Percentiles rank a stretch among this genome's conserved stretches.
phyloP scores from a whole-genome alignment of 768 basidiomycete species.

The Tylopilus vinaceipallidus region DNA sequence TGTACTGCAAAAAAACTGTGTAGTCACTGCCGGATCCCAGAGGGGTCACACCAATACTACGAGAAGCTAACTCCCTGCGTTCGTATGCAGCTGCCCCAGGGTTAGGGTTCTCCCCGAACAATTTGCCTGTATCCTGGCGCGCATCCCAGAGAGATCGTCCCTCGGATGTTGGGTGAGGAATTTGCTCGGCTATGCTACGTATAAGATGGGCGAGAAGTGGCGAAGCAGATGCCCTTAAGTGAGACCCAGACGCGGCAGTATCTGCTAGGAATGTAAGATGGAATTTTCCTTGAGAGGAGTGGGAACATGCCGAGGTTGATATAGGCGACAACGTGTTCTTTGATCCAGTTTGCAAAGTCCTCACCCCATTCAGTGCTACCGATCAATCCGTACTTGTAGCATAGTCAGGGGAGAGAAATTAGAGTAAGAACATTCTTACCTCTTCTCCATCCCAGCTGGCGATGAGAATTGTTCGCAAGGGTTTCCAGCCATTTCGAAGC shows the following conservation, averaged over 20 bases:
- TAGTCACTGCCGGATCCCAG: conserved; percentile 91
- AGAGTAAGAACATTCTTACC: conserved; percentile 30
- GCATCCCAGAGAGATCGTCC: conserved; percentile 81
- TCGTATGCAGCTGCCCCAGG: conserved; percentile 29
- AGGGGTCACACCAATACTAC: conserved; percentile 46
- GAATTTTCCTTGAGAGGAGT: conserved; percentile 26
- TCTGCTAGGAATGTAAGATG: conserved; percentile 38
- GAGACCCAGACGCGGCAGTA: conserved; percentile 52
- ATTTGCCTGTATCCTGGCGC: conserved; percentile 46
- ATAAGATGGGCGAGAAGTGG: conserved; percentile 84
- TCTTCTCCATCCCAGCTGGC: conserved; percentile 83
- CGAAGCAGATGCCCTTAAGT: conserved; percentile 54
- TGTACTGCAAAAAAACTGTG: conserved; percentile 85
- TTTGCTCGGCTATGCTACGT: conserved; percentile 59
- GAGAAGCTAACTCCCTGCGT: conserved; percentile 24
- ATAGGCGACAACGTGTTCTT: conserved; percentile 81
- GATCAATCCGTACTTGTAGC: conserved; percentile 57
- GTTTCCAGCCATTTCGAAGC: conserved; percentile 60
- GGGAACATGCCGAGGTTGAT: conserved; percentile 64
- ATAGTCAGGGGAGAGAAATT: conserved; percentile 1
- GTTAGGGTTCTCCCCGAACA: conserved; percentile 36
- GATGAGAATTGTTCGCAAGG: conserved; percentile 67
- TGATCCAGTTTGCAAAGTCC: conserved; percentile 83
- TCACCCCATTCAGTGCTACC: conserved; percentile 96
- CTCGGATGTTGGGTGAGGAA: conserved; percentile 69